These are phyloP conservation scores for Penicillium sp. DNA, from an alignment of 2,329 filamentous ascomycete genomes.

Conservation along the genomic window DNA sequence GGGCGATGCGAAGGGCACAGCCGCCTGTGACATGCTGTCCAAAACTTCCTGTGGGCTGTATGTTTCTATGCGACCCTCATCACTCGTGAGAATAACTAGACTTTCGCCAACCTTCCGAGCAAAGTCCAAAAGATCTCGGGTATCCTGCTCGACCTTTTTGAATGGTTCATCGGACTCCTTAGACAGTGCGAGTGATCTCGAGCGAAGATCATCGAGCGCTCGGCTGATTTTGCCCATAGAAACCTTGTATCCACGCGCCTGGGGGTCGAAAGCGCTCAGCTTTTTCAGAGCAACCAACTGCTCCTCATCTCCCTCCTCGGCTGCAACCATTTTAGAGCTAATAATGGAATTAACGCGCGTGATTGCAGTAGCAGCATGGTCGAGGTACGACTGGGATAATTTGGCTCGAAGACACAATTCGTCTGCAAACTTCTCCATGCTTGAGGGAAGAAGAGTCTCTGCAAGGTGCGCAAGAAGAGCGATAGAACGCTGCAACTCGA, in stretches of 20 bases:
- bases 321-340: slow-evolving; percentile 61
- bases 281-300: slow-evolving; percentile 69
- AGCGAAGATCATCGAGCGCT: slow-evolving; percentile 74
- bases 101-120: slow-evolving; percentile 67
- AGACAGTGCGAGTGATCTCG: slow-evolving; percentile 71
- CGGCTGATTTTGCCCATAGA: slow-evolving; percentile 76
- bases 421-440: slow-evolving; percentile 73
- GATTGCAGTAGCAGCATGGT: slow-evolving; percentile 72
- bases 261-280: slow-evolving; percentile 70
- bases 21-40: slow-evolving; percentile 53
- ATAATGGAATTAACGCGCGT: slow-evolving; percentile 66
- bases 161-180: slow-evolving; percentile 70
- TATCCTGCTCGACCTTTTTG: slow-evolving; percentile 66
- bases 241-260: slow-evolving; percentile 82
- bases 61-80: slow-evolving; percentile 70
- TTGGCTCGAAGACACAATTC: slow-evolving; percentile 75
- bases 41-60: slow-evolving; percentile 69
- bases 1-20: slow-evolving; percentile 28
- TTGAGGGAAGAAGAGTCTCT: slow-evolving; percentile 72
- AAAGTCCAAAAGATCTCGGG: slow-evolving; percentile 66
- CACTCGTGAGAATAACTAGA: slow-evolving; percentile 66
- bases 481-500: slow-evolving; percentile 79
- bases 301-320: slow-evolving; percentile 68
- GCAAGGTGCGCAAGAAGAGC: slow-evolving; percentile 84
- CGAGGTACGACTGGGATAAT: slow-evolving; percentile 78